Base-by-base conservation (phyloP, 345 rosid species). In the Camelina neglecta region DNA sequence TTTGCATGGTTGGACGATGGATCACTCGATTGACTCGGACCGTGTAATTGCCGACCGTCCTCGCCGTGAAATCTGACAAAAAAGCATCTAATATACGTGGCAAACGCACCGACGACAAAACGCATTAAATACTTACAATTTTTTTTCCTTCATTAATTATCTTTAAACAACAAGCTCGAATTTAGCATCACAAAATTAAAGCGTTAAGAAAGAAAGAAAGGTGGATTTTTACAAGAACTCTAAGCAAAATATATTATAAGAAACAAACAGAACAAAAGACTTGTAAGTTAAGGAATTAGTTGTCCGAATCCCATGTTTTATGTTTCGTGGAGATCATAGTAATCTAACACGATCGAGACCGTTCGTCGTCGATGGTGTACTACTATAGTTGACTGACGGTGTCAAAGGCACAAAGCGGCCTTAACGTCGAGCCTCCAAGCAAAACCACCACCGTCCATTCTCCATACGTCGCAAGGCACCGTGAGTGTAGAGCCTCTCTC, bases 371-470 rank as follows among this genome's bases (percentile, higher is more conserved):
- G 11, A 51, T 26, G 18, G 20, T 21, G 38, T 5, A 71, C 50
- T 5, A 71, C 50, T 4, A 38, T 11, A 49, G n/a, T 44, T 49
- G 75, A 62, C 11, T 3, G 4, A 42, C 5, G 35, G 56, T 42
- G 36, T 83, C 57, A 86, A 61, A 87, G 81, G 41, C 84, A 75
- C 48, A 90, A 90, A 50, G 97, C 98, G 4, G 98, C 89, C 56
- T 84, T 83, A 55, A 86, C 82, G 75, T 93, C 98, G n/a, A 93
- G 83, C 79, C 95, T 85, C 98, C 97, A 93, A 72, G 91, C 97
- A 75, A 85, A 88, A 0, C 92, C 89, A n/a, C 97, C 89, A 0
- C 80, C 76, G 67, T 86, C 86, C 92, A 91, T 85, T 69, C 89
- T 81, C 97, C 97, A 93, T 33, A 80, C 92, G 58, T 93, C 98